Percentiles rank a stretch among this genome's conserved stretches.
Evolutionary conservation across 2,329 filamentous ascomycete genomes (phyloP).

Genomic region (Cercospora nicotianae): DNA sequence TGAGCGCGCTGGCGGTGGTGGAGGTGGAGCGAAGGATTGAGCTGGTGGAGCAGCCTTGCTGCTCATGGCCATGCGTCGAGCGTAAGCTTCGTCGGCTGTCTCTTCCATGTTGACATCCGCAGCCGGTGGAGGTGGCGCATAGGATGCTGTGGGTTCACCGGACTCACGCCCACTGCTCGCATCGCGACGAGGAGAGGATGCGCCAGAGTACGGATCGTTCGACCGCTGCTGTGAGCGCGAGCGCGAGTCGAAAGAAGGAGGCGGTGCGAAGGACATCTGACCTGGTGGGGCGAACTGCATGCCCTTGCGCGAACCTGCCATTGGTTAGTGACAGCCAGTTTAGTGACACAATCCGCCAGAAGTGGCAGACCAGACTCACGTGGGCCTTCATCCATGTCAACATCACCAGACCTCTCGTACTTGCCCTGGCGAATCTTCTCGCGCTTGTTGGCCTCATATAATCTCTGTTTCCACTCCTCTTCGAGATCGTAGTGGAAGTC

Average conservation of each 20-base stretch:
- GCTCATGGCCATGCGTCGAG: conserved; percentile 61
- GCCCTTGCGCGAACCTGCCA: conserved; percentile 38
- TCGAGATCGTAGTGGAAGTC: conserved; percentile 81
- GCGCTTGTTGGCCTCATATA: conserved; percentile 69
- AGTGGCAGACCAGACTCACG: conserved; percentile 10
- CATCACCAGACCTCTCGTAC: conserved; percentile 45
- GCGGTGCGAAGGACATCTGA: conserved; percentile 43
- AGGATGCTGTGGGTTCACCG: conserved; percentile 28
- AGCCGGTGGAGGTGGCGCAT: conserved; percentile 46
- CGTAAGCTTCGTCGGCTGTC: conserved; percentile 69
- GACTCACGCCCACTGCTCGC: not conserved
- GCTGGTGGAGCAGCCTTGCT: conserved; percentile 32
- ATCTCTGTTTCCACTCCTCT: conserved; percentile 75
- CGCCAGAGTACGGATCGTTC: conserved; percentile 10
- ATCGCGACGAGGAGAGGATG: conserved; percentile 17
- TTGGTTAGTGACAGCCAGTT: conserved; percentile 15
- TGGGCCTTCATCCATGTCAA: conserved; percentile 42
- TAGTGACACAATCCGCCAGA: conserved; percentile 3
- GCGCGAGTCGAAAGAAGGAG: conserved; percentile 19
- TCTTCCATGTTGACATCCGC: conserved; percentile 54
- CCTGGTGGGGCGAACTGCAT: conserved; percentile 37
- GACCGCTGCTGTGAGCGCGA: conserved; percentile 4
- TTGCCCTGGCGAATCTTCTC: conserved; percentile 42
- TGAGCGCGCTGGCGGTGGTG: not conserved
- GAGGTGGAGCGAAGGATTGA: conserved; percentile 21